Evolutionary conservation across 352 stramenopile species (phyloP).

Genomic region (Pythium sp.): DNA sequence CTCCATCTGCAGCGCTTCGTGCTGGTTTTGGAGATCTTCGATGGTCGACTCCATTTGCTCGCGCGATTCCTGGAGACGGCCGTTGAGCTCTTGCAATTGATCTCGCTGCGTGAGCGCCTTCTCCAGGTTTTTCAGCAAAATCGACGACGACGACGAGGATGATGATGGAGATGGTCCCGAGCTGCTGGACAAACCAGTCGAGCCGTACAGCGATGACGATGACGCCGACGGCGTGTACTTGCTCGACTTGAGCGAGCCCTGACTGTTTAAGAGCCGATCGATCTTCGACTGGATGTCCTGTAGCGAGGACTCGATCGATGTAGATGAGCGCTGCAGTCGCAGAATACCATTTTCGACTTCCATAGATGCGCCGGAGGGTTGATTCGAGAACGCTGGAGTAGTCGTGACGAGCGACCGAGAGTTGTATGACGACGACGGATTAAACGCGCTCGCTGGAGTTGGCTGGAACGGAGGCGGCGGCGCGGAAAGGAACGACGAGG

Average conservation of each 20-base stretch:
- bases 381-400: constrained; percentile 28
- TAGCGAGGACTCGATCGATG: constrained; percentile 72
- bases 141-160: constrained; percentile 29
- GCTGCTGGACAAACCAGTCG: constrained; percentile 25
- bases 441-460: constrained; percentile 8
- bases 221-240: constrained; percentile 30
- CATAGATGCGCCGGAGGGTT: constrained; percentile 17
- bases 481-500: constrained; percentile 5
- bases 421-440: constrained; percentile 7
- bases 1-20: constrained; percentile 62
- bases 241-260: constrained; percentile 42
- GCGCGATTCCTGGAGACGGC: constrained; percentile 45
- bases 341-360: constrained; percentile 68
- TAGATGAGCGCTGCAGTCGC: constrained; percentile 70
- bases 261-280: constrained; percentile 65
- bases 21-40: constrained; percentile 55
- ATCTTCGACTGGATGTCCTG: constrained; percentile 80
- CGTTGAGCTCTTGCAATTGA: constrained; percentile 53
- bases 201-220: constrained; percentile 11
- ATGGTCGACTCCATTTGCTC: constrained; percentile 52
- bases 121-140: constrained; percentile 73
- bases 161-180: constrained; percentile 23
- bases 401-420: constrained; percentile 21
- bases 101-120: constrained; percentile 69
- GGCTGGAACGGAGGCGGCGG: neutral